A percentile compares a stretch with the other conserved stretches of the same genome.
Evolutionary conservation across 768 basidiomycete species (phyloP).

Genomic region (Hydnomerulius pinastri): DNA sequence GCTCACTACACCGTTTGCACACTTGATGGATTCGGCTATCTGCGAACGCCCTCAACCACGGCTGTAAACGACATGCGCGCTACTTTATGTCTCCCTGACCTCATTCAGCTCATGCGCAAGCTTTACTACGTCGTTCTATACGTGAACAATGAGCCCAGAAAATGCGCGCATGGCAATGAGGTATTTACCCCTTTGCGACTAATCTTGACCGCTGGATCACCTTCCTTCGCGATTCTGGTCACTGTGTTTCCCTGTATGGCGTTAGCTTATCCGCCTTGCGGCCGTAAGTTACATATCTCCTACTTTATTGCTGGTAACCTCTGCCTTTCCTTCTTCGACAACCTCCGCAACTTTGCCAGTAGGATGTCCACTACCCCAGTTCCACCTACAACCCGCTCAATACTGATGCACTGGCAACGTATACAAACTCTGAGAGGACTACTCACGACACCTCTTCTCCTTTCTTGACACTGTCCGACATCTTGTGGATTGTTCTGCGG

Average conservation of each 20-base stretch:
- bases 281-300: too few relatives aligned
- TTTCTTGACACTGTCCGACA: slow-evolving; percentile 32
- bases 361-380: slow-evolving; percentile 35
- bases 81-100: slow-evolving; percentile 32
- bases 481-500: slow-evolving; percentile 19
- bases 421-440: neutral
- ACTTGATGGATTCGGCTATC: too few relatives aligned
- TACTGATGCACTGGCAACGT: neutral
- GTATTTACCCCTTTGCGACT: slow-evolving; percentile 44
- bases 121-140: slow-evolving; percentile 53
- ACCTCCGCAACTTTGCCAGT: slow-evolving; percentile 42
- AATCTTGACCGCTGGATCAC: slow-evolving; percentile 53
- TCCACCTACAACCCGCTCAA: slow-evolving; percentile 30
- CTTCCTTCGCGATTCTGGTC: slow-evolving; percentile 43
- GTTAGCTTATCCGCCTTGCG: too few relatives aligned
- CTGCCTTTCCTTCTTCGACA: slow-evolving; percentile 42
- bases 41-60: too few relatives aligned
- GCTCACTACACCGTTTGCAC: slow-evolving; percentile 11
- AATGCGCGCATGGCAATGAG: slow-evolving; percentile 8
- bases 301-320: slow-evolving; percentile 49
- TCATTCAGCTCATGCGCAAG: slow-evolving; percentile 51
- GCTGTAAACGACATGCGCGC: too few relatives aligned
- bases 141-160: neutral
- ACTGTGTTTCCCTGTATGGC: slow-evolving; percentile 50
- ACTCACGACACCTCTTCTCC: slow-evolving; percentile 40